These are phyloP conservation scores for Monilinia aucupariae DNA, from an alignment of 2,329 filamentous ascomycete genomes.

Conservation along the genomic window DNA sequence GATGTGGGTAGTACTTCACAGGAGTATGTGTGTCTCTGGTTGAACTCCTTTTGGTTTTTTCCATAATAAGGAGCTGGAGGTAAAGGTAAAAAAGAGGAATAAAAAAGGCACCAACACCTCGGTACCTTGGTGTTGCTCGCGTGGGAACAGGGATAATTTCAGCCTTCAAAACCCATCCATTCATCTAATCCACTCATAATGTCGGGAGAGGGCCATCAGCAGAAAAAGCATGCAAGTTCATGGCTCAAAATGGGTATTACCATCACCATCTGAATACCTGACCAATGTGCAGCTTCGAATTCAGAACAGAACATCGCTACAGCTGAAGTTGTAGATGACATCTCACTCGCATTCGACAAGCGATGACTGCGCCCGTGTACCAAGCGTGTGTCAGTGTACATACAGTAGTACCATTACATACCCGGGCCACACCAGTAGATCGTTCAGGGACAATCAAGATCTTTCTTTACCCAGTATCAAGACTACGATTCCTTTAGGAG, in stretches of 20 bases:
- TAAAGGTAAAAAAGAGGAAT: not conserved
- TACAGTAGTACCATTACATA: not conserved
- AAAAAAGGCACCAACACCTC: not conserved
- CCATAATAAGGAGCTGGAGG: not conserved
- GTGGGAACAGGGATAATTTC: conserved; percentile 9
- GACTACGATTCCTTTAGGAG: not conserved
- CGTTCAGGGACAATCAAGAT: not conserved
- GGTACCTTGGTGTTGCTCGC: conserved; percentile 7
- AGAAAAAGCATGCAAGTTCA: not conserved
- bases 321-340: conserved; percentile 13
- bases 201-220: not conserved
- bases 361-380: conserved; percentile 14
- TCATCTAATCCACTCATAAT: conserved; percentile 5
- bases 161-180: conserved; percentile 8
- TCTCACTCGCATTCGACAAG: conserved; percentile 15
- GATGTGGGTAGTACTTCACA: no score
- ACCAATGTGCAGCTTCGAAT: not conserved
- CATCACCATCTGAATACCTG: not conserved
- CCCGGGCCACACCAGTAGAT: not conserved
- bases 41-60: not conserved
- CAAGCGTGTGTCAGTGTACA: not conserved
- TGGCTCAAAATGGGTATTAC: conserved; percentile 7
- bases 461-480: not conserved
- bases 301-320: not conserved
- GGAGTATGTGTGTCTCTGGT: not conserved